Conservation (phyloP, 371 early-diverging fungal species). For the Mucor sp. region DNA sequence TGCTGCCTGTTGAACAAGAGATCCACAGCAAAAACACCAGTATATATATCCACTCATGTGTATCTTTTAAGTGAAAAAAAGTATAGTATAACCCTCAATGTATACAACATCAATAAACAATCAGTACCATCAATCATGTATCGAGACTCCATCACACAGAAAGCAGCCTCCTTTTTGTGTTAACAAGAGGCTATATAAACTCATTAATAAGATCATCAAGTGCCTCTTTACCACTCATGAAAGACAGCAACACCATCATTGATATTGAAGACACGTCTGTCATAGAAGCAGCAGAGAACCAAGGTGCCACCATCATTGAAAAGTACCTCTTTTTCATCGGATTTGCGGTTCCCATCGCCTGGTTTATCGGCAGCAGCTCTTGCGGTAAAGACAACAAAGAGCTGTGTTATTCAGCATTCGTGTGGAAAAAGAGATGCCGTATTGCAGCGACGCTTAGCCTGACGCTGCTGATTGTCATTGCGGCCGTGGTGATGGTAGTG, state of each 20-base stretch:
- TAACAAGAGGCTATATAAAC: background rate
- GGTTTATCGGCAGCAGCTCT: slow-evolving; percentile 42
- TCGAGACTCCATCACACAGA: background rate
- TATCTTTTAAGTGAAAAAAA: too few relatives aligned
- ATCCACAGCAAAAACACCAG: background rate
- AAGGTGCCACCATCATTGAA: slow-evolving; percentile 2
- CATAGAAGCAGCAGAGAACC: background rate
- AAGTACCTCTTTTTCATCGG: slow-evolving; percentile 40
- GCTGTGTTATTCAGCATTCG: slow-evolving; percentile 2
- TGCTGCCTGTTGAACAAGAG: background rate
- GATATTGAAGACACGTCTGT: background rate
- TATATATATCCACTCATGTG: background rate
- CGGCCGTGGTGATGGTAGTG: slow-evolving; percentile 35
- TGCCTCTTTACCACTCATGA: background rate
- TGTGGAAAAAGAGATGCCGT: slow-evolving; percentile 49
- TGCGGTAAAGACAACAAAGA: background rate
- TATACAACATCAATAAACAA: too few relatives aligned
- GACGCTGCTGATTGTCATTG: slow-evolving; percentile 27
- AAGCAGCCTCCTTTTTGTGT: background rate
- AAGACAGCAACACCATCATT: background rate
- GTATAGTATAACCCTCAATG: too few relatives aligned
- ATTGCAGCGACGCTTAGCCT: slow-evolving; percentile 42
- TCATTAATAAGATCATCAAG: background rate
- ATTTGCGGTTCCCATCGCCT: slow-evolving; percentile 36
- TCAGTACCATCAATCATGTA: background rate